Conservation (phyloP, 495 filamentous ascomycete genomes). For the Haplographium delicatum region DNA sequence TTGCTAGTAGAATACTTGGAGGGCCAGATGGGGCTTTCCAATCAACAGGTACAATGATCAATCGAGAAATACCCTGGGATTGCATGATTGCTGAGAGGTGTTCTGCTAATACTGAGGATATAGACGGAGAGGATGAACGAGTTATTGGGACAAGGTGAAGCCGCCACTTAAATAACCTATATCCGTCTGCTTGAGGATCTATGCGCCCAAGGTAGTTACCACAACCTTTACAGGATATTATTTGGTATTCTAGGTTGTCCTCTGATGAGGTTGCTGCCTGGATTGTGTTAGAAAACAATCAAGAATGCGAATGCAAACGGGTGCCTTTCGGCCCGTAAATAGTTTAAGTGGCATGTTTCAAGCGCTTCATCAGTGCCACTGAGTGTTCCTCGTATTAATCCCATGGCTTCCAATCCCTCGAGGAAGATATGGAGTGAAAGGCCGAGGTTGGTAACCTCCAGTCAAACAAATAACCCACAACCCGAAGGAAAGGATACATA, state of each 20-base stretch:
- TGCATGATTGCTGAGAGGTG: conserved; percentile 3
- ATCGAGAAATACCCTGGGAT: conserved; percentile 5
- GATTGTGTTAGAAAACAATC: background rate
- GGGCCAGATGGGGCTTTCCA: background rate
- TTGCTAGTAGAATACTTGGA: background rate
- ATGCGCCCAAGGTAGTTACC: conserved; percentile 37
- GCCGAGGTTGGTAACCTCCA: conserved; percentile 33
- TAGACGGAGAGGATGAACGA: no score
- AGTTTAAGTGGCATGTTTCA: no score
- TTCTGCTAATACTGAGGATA: background rate
- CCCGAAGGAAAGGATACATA: conserved; percentile 24
- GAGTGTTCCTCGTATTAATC: conserved; percentile 61
- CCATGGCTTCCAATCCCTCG: conserved; percentile 44
- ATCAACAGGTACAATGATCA: conserved; percentile 1
- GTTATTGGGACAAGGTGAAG: conserved; percentile 17
- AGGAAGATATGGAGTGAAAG: conserved; percentile 43
- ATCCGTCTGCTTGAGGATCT: conserved; percentile 37
- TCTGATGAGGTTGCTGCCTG: conserved; percentile 1
- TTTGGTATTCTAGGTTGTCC: conserved; percentile 15
- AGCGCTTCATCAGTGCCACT: no score
- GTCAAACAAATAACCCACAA: conserved; percentile 29
- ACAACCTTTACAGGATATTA: conserved; percentile 39
- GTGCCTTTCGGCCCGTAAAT: no score
- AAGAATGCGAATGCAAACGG: no score
- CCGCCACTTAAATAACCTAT: conserved; percentile 48